Percentiles rank a stretch among this genome's conserved stretches.
Evolutionary conservation across 441 rosid genomes (phyloP).

Genomic region (Corymbia calophylla): DNA sequence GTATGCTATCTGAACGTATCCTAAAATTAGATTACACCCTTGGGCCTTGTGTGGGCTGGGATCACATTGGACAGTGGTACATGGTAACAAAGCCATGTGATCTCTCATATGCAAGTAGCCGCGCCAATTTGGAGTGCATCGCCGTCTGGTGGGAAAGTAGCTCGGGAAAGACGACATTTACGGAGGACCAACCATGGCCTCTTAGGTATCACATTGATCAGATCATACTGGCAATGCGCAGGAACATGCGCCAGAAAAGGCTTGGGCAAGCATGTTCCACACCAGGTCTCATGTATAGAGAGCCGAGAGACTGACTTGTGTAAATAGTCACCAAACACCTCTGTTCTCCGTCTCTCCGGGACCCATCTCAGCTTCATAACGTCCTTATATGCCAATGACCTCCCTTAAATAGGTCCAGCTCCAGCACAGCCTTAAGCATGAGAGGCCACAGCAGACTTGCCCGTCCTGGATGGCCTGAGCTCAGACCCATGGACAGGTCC

Average conservation of each 20-base stretch:
- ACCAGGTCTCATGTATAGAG: not conserved
- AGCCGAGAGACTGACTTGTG: not conserved
- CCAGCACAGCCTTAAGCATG: not conserved
- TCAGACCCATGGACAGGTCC: not conserved
- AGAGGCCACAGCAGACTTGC: not conserved
- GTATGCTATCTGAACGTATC: not conserved
- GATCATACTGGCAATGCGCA: not conserved
- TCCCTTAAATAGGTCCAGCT: not conserved
- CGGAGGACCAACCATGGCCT: not conserved
- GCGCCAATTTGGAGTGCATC: not conserved
- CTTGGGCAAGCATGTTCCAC: not conserved
- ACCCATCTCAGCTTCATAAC: not conserved
- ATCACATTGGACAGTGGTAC: not conserved
- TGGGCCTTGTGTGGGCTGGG: not conserved
- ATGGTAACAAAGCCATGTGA: not conserved
- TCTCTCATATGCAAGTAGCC: not conserved
- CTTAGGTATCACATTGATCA: not conserved
- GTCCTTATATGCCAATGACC: not conserved
- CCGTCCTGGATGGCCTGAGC: not conserved
- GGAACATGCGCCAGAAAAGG: not conserved
- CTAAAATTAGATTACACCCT: not conserved
- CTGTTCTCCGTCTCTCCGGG: not conserved
- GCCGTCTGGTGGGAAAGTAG: not conserved
- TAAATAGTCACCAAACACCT: not conserved
- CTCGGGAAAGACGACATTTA: not conserved